phyloP scores from a whole-genome alignment of 768 basidiomycete species.

The Chalciporus sphaerocephalus region DNA sequence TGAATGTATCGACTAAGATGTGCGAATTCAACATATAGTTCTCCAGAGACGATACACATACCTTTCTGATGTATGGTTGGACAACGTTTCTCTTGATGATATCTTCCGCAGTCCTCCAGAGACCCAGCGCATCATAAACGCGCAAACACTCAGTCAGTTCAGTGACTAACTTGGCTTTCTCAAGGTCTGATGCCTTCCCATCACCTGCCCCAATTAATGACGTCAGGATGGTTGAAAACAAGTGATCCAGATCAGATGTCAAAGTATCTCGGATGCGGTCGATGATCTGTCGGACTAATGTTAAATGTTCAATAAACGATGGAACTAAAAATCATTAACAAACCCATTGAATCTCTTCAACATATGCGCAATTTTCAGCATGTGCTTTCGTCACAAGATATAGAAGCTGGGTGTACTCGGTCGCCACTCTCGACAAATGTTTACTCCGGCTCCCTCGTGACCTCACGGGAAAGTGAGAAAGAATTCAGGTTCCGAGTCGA shows the following conservation, averaged over 20 bases:
- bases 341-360: slow-evolving; percentile 85
- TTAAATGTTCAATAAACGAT: slow-evolving; percentile 7
- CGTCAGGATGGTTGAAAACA: slow-evolving; percentile 63
- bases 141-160: slow-evolving; percentile 77
- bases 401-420: slow-evolving; percentile 87
- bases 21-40: slow-evolving; percentile 2
- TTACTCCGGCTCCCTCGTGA: slow-evolving; percentile 64
- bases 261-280: slow-evolving; percentile 80
- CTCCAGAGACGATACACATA: slow-evolving; percentile 24
- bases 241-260: slow-evolving; percentile 78
- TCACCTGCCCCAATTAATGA: slow-evolving; percentile 47
- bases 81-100: slow-evolving; percentile 71
- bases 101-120: slow-evolving; percentile 88
- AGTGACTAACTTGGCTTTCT: slow-evolving; percentile 55
- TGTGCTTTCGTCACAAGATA: slow-evolving; percentile 86
- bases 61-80: slow-evolving; percentile 74
- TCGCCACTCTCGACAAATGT: slow-evolving; percentile 78
- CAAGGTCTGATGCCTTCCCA: slow-evolving; percentile 53
- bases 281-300: slow-evolving; percentile 55
- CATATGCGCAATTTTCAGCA: slow-evolving; percentile 70
- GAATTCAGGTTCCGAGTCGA: background rate
- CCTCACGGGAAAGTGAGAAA: slow-evolving; percentile 34
- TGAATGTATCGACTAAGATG: slow-evolving; percentile 65
- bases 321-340: slow-evolving; percentile 27
- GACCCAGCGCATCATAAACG: slow-evolving; percentile 73